Conservation (phyloP, 768 basidiomycete species). For the Cystoderma amianthinum region DNA sequence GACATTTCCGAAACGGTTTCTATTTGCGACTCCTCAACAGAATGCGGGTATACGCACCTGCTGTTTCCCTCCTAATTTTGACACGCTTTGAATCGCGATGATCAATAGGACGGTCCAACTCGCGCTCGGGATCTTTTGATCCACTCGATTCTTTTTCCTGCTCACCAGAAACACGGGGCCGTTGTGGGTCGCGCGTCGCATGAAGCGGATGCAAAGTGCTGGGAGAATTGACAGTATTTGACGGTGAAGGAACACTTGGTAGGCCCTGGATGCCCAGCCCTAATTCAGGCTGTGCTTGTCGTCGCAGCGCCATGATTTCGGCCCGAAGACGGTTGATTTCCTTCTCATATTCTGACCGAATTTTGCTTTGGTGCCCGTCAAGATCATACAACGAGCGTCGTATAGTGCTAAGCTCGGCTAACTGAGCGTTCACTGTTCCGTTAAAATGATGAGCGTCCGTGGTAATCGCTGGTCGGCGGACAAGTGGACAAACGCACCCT, state of each 20-base stretch:
- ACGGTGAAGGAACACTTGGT: too few relatives aligned
- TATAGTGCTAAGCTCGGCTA: slow-evolving; percentile 75
- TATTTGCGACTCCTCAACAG: background rate
- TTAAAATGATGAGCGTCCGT: background rate
- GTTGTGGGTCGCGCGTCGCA: background rate
- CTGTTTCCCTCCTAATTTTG: slow-evolving; percentile 33
- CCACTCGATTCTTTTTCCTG: background rate
- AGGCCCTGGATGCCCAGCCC: slow-evolving; percentile 1
- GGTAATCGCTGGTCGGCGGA: too few relatives aligned
- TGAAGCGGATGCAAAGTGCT: too few relatives aligned
- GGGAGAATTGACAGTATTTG: background rate
- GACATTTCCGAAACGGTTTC: too few relatives aligned
- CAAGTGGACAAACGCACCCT: slow-evolving; percentile 45
- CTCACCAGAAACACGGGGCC: too few relatives aligned
- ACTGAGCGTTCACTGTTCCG: slow-evolving; percentile 55
- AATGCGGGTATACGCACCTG: slow-evolving; percentile 11
- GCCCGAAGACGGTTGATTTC: slow-evolving; percentile 58
- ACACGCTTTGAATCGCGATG: slow-evolving; percentile 47
- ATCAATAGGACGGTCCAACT: slow-evolving; percentile 28
- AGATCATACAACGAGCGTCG: slow-evolving; percentile 78
- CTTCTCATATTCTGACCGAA: slow-evolving; percentile 71
- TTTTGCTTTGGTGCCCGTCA: slow-evolving; percentile 68
- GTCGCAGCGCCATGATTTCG: slow-evolving; percentile 50
- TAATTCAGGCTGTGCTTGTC: slow-evolving; percentile 8
- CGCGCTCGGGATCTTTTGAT: slow-evolving; percentile 28